These are phyloP conservation scores for Leucoagaricus sp. DNA, from an alignment of 1,284 basidiomycete genomes.

Conservation along the genomic window DNA sequence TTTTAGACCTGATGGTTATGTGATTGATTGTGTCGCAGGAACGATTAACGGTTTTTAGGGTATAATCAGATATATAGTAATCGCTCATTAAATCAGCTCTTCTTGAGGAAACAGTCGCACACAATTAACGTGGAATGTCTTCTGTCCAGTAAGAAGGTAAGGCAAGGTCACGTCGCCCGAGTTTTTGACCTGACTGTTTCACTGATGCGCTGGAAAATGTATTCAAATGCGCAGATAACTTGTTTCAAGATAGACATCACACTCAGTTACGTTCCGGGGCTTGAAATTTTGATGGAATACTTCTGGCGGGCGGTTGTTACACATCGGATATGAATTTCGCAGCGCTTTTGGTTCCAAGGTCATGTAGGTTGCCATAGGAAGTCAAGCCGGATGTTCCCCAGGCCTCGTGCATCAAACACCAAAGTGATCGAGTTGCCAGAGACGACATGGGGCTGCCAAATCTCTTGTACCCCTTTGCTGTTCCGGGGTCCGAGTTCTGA, in stretches of 20 bases:
- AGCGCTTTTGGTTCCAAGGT: background rate
- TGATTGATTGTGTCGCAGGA: background rate
- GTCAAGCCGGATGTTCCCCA: background rate
- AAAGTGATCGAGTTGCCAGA: background rate
- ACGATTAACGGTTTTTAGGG: conserved; percentile 3
- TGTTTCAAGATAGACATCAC: background rate
- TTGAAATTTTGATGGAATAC: background rate
- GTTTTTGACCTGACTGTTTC: background rate
- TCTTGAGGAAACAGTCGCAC: background rate
- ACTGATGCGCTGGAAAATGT: background rate
- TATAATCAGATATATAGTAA: conserved; percentile 1
- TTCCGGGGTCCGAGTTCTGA: conserved; percentile 4
- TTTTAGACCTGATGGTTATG: conserved; percentile 2
- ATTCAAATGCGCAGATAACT: background rate
- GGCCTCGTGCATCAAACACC: background rate
- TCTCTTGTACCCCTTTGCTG: background rate
- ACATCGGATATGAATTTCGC: background rate
- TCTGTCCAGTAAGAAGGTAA: background rate
- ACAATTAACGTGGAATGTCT: background rate
- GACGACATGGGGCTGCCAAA: background rate
- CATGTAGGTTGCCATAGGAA: background rate
- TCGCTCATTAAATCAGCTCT: background rate
- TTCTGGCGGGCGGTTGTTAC: conserved; percentile 1
- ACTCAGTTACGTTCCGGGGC: background rate
- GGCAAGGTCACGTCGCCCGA: background rate